A percentile compares a stretch with the other conserved stretches of the same genome.
phyloP scores from a whole-genome alignment of 345 rosid genomes.

The Hibiscus trionum region DNA sequence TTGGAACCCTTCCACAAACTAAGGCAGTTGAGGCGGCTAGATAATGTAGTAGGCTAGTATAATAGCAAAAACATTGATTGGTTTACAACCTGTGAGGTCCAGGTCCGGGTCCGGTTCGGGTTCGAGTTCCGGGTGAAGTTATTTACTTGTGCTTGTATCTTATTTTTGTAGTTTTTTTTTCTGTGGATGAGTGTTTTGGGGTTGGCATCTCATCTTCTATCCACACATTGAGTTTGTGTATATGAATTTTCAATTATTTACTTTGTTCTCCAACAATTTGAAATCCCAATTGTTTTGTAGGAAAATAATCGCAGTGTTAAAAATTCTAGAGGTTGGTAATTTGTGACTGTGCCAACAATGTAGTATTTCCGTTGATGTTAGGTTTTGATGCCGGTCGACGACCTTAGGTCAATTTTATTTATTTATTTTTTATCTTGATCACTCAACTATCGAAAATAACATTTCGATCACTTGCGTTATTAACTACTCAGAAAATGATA shows the following conservation, averaged over 20 bases:
- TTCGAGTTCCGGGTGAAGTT: not conserved
- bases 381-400: too few relatives aligned
- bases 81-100: not conserved
- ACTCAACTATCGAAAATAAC: too few relatives aligned
- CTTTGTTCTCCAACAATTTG: not conserved
- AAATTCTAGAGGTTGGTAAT: too few relatives aligned
- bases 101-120: not conserved
- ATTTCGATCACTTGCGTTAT: too few relatives aligned
- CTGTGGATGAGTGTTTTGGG: not conserved
- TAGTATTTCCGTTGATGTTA: too few relatives aligned
- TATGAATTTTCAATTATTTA: not conserved
- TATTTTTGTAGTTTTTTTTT: not conserved
- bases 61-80: not conserved
- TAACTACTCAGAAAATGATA: too few relatives aligned
- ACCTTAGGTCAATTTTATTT: too few relatives aligned
- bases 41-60: not conserved
- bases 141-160: not conserved
- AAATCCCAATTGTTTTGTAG: not conserved
- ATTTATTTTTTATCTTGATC: too few relatives aligned
- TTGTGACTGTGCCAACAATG: too few relatives aligned
- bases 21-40: slow-evolving; percentile 7
- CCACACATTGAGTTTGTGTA: not conserved
- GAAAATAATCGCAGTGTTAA: not conserved
- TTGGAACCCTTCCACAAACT: not conserved
- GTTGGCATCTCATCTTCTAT: not conserved